Evolutionary conservation across 2,329 filamentous ascomycete species (phyloP), one percentile per base, ranked within the genome.

Genomic region (Arthrinium phaeospermum): DNA sequence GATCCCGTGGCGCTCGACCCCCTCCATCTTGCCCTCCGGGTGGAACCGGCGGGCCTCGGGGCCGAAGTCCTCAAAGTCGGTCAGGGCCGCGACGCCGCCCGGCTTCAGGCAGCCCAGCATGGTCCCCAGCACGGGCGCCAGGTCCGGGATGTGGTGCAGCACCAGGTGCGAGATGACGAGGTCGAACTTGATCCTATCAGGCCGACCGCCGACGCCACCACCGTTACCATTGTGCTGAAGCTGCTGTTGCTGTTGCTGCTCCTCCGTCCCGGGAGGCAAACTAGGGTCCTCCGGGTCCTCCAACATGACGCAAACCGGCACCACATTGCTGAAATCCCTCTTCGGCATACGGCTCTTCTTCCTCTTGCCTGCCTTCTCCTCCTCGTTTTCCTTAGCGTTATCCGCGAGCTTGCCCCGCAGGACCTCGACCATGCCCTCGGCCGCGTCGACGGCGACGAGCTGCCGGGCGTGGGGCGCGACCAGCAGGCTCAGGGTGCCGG

Each of bases 51-150:
- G 80, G 1, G 87, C 86, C 61, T 85, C 85, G 0, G 84, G 84
- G 0, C 88, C 88, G 77, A 86, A 87, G 74, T 90, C 85, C 76
- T 90, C 87, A 76, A 87, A 91, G 75, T 90, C 89, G 1, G 88
- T 90, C 75, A 90, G 78, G 1, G 86, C 86, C 0, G 89, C 81
- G 70, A 78, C 75, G 0, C 87, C 89, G 0, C 86, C 87, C 0
- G 81, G 78, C 71, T 81, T 83, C 61, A 90, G 79, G 51, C 85
- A 86, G 7, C 82, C 85, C 37, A 83, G 78, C 77, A 90, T 83
- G 81, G 68, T 70, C 13, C 47, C 19, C 2, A 70, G 68, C 6
- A 70, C 46, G 7, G 68, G 49, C 68, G 14, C n/a, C 46, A 70
- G 34, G n/a, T 51, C 30, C 46, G 68, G 68, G n/a, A 70, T 57